A percentile compares a stretch with the other conserved stretches of the same genome.
Evolutionary conservation across 768 basidiomycete species (phyloP).

Genomic region (Leccinum sublutescens): DNA sequence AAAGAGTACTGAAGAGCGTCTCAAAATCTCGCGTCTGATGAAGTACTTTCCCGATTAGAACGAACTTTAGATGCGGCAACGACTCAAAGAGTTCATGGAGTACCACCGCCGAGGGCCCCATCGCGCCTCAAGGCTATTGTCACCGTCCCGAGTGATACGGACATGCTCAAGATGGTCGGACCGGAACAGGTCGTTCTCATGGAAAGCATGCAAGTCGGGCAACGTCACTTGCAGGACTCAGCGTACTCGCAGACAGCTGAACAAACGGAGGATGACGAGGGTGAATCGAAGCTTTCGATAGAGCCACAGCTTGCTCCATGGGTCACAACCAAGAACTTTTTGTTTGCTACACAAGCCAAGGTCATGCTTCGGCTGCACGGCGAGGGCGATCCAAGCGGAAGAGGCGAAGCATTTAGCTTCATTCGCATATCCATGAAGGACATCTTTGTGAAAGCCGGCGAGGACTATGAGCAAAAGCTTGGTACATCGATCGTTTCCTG

Average conservation of each 20-base stretch:
- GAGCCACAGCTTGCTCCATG: slow-evolving; percentile 98
- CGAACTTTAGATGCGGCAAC: slow-evolving; percentile 94
- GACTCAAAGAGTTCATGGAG: slow-evolving; percentile 98
- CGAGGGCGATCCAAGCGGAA: slow-evolving; percentile 91
- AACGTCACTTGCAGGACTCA: slow-evolving; percentile 89
- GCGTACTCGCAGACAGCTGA: slow-evolving; percentile 88
- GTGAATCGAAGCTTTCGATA: slow-evolving; percentile 85
- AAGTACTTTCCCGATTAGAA: slow-evolving; percentile 99
- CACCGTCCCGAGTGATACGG: slow-evolving; percentile 70
- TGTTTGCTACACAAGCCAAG: slow-evolving; percentile 91
- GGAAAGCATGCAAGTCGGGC: slow-evolving; percentile 97
- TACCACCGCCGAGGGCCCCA: slow-evolving; percentile 92
- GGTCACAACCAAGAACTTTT: slow-evolving; percentile 97
- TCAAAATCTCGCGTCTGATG: slow-evolving; percentile 92
- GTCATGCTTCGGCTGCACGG: slow-evolving; percentile 96
- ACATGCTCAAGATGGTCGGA: slow-evolving; percentile 90
- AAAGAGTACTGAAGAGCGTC: slow-evolving; percentile 82
- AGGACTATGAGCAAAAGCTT: slow-evolving; percentile 87
- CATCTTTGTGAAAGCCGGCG: slow-evolving; percentile 94
- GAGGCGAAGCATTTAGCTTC: slow-evolving; percentile 97
- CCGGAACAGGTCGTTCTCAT: slow-evolving; percentile 92
- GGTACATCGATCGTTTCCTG: slow-evolving; percentile 38
- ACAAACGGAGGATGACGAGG: slow-evolving; percentile 76
- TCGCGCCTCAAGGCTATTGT: slow-evolving; percentile 79
- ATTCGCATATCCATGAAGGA: slow-evolving; percentile 98